Conservation (phyloP, 306 rosid genomes). For the Alnus rubra region DNA sequence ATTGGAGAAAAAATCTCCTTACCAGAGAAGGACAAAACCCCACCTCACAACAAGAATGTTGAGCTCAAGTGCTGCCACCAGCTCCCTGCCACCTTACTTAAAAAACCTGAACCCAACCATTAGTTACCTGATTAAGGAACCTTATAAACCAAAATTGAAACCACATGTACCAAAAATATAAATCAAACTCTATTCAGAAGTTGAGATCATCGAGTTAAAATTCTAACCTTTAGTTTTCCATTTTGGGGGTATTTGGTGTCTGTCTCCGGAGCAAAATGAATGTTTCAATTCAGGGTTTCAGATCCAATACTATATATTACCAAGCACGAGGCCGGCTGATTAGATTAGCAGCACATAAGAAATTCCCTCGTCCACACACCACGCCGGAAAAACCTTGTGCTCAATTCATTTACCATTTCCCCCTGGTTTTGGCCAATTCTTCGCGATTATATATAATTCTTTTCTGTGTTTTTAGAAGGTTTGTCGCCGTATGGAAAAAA, state of each 20-base stretch:
- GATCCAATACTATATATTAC: neutral
- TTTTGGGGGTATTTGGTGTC: neutral
- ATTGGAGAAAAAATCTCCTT: neutral
- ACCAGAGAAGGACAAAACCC: neutral
- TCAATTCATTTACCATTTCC: neutral
- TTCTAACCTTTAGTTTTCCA: neutral
- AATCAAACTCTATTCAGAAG: neutral
- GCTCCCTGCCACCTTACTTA: neutral
- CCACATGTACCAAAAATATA: neutral
- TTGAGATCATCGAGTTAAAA: neutral
- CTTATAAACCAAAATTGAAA: neutral
- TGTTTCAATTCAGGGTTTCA: neutral
- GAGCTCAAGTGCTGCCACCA: slow-evolving; percentile 5
- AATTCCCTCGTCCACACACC: neutral
- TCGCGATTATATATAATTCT: no score
- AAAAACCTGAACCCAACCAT: neutral
- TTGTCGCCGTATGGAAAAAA: no score
- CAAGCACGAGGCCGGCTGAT: neutral
- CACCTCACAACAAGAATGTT: neutral
- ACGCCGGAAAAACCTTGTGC: neutral
- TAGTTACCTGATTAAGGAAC: neutral
- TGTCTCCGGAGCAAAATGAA: neutral
- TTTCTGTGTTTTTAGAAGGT: no score
- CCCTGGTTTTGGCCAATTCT: no score
- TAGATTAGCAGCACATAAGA: neutral